Conservation (phyloP, 306 rosid species). For the Vigna hirtella region DNA sequence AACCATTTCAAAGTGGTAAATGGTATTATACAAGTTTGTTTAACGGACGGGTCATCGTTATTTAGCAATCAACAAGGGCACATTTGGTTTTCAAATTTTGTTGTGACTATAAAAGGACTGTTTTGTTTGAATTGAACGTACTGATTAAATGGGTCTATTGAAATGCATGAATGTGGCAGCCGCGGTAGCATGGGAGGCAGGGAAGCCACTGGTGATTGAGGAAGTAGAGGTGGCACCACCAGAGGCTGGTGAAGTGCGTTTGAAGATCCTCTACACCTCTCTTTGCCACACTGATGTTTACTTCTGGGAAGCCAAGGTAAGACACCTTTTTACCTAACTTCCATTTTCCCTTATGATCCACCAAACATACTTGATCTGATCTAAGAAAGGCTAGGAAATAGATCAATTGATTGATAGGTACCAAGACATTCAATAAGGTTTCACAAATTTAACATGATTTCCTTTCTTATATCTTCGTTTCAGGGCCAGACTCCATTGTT, state of each 20-base stretch:
- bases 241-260: conserved; percentile 58
- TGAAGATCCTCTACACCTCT: conserved; percentile 62
- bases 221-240: conserved; percentile 67
- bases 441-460: conserved; percentile 21
- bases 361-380: neutral
- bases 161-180: conserved; percentile 30
- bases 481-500: conserved; percentile 89
- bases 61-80: neutral
- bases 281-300: conserved; percentile 65
- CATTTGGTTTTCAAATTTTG: neutral
- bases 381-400: neutral
- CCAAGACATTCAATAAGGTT: neutral
- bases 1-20: neutral
- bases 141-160: conserved; percentile 3
- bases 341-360: neutral
- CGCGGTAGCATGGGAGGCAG: conserved; percentile 64
- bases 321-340: neutral
- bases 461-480: neutral
- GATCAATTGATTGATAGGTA: neutral
- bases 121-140: too few relatives aligned
- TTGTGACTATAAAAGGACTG: too few relatives aligned
- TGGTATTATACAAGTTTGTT: neutral
- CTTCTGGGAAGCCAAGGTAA: conserved; percentile 66
- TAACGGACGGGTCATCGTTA: neutral
- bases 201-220: conserved; percentile 57